Evolutionary conservation across 768 basidiomycete genomes (phyloP).

Genomic region (Sporobolomyces phaffii): DNA sequence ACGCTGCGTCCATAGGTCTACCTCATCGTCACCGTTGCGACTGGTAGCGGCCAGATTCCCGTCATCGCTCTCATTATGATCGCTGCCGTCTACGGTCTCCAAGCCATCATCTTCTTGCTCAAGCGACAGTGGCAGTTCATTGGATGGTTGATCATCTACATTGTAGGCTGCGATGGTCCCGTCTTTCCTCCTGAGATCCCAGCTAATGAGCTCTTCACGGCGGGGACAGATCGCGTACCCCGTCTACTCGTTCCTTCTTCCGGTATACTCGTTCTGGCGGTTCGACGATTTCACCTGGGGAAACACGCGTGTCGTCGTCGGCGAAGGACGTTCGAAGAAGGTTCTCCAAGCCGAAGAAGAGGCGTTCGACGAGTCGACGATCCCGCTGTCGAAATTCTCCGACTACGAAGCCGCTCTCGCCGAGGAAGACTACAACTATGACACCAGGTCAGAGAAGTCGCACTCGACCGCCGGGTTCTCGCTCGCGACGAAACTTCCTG

Average conservation of each 20-base stretch:
- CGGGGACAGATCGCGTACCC: conserved; percentile 65
- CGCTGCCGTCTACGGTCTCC: conserved; percentile 79
- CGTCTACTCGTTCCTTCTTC: conserved; percentile 86
- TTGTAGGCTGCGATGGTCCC: conserved; percentile 52
- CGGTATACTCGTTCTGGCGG: conserved; percentile 93
- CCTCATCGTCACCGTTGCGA: conserved; percentile 72
- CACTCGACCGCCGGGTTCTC: conserved; percentile 44
- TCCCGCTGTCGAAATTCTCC: conserved; percentile 94
- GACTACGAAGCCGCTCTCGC: conserved; percentile 52
- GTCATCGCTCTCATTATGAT: conserved; percentile 85
- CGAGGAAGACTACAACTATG: conserved; percentile 91
- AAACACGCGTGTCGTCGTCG: conserved; percentile 84
- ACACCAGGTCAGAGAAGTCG: conserved; percentile 42
- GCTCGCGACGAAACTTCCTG: conserved; percentile 24
- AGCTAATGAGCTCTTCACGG: too few species aligned
- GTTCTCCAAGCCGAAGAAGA: conserved; percentile 91
- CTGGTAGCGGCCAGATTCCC: conserved; percentile 65
- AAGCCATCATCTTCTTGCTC: conserved; percentile 83
- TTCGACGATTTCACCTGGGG: conserved; percentile 69
- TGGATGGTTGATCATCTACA: conserved; percentile 90
- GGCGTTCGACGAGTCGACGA: conserved; percentile 95
- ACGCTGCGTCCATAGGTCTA: too few species aligned
- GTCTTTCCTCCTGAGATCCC: neutral
- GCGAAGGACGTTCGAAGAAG: conserved; percentile 94
- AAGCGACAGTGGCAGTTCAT: conserved; percentile 77